These are phyloP conservation scores for Pythium coloratum DNA, from an alignment of 352 stramenopile genomes.

Conservation along the genomic window DNA sequence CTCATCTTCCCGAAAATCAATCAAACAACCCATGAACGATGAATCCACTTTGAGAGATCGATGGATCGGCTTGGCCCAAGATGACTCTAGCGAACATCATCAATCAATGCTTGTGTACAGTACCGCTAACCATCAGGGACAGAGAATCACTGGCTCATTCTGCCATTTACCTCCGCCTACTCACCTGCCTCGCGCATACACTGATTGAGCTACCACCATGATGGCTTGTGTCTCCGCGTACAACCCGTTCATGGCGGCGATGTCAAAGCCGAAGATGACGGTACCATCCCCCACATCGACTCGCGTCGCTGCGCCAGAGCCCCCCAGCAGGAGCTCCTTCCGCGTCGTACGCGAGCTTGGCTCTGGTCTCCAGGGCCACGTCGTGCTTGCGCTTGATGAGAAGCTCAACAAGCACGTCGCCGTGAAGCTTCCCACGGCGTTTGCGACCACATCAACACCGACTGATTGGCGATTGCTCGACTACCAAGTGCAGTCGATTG, in stretches of 20 bases:
- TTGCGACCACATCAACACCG: constrained; percentile 17
- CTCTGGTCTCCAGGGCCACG: constrained; percentile 60
- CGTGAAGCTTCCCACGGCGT: constrained; percentile 68
- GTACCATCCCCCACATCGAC: constrained; percentile 2
- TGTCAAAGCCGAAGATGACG: constrained; percentile 8
- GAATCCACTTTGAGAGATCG: constrained; percentile 2
- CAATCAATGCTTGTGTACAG: neutral
- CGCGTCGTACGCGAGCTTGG: constrained; percentile 58
- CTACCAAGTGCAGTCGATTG: constrained; percentile 61
- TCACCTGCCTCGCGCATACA: neutral
- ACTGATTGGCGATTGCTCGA: constrained; percentile 47
- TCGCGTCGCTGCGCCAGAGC: neutral
- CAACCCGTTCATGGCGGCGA: constrained; percentile 4
- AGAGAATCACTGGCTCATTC: neutral
- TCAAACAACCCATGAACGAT: constrained; percentile 1
- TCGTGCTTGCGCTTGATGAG: constrained; percentile 61
- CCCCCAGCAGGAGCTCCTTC: constrained; percentile 36
- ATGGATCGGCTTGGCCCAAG: neutral
- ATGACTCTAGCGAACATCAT: neutral
- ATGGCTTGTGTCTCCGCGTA: constrained; percentile 15
- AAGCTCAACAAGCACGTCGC: constrained; percentile 47
- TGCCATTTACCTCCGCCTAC: neutral
- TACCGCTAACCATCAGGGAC: neutral
- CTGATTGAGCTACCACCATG: neutral
- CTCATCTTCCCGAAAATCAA: neutral